Conservation (phyloP, 2,329 filamentous ascomycete genomes). For the Neopestalotiopsis clavispora region DNA sequence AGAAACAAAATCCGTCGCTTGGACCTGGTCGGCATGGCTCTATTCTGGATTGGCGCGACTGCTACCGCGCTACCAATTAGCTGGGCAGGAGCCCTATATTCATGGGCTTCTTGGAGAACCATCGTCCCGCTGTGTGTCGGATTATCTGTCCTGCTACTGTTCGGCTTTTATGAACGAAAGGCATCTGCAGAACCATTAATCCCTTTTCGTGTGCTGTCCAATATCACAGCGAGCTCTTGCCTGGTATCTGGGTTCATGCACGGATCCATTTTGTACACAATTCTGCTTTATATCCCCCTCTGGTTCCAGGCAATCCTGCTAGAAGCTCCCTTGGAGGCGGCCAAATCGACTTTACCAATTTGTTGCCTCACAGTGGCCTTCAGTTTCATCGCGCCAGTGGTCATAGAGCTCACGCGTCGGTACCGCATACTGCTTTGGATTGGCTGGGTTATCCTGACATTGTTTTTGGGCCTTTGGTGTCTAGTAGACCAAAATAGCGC, state of each 20-base stretch:
- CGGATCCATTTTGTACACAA: too few species aligned
- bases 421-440: too few species aligned
- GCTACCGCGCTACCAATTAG: conserved; percentile 36
- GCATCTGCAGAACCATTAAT: conserved; percentile 34
- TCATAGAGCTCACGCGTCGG: too few species aligned
- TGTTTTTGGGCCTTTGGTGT: too few species aligned
- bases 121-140: conserved; percentile 38
- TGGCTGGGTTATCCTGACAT: too few species aligned
- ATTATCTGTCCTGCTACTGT: conserved; percentile 29
- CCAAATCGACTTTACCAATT: too few species aligned
- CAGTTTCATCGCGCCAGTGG: too few species aligned
- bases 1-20: conserved; percentile 31
- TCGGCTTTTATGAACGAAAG: conserved; percentile 36
- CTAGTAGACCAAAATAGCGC: too few species aligned
- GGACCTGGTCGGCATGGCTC: conserved; percentile 37
- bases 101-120: conserved; percentile 39
- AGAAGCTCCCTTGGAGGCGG: too few species aligned
- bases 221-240: conserved; percentile 26
- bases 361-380: too few species aligned
- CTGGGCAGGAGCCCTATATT: conserved; percentile 38
- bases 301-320: too few species aligned
- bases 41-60: conserved; percentile 31
- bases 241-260: conserved; percentile 32
- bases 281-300: too few species aligned
- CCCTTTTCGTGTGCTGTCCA: conserved; percentile 36